These are phyloP conservation scores for Calocera cornea DNA, from an alignment of 768 basidiomycete genomes.

Conservation along the genomic window DNA sequence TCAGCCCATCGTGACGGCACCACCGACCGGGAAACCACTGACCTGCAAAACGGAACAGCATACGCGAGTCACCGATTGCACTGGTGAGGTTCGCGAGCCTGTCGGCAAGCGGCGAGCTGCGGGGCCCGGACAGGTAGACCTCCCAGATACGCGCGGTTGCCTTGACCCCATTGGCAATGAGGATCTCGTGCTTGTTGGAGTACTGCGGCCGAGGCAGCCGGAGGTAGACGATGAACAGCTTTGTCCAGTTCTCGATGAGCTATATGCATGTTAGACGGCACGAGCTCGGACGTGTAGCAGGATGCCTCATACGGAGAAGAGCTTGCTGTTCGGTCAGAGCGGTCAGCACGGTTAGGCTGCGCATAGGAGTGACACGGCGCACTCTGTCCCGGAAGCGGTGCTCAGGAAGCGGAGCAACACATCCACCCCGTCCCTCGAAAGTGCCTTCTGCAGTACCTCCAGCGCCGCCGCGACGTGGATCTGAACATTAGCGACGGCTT, in stretches of 20 bases:
- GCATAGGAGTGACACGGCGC: not conserved
- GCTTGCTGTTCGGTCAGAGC: not conserved
- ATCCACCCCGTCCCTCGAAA: not conserved
- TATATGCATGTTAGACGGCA: not conserved
- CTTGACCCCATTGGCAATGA: not conserved
- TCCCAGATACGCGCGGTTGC: not conserved
- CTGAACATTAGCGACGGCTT: not conserved
- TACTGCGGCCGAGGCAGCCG: not conserved
- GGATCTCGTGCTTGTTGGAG: not conserved
- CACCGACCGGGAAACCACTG: not conserved
- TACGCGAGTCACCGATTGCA: not conserved
- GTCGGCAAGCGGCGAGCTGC: not conserved
- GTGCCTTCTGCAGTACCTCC: not conserved
- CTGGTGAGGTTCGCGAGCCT: not conserved
- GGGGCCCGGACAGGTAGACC: not conserved
- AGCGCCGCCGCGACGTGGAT: not conserved
- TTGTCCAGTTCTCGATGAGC: not conserved
- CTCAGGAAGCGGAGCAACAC: not conserved
- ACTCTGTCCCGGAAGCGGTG: slow-evolving; percentile 2
- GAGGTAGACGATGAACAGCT: not conserved
- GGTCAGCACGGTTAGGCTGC: not conserved
- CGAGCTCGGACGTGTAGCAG: not conserved
- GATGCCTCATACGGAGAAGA: not conserved
- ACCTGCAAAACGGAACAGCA: not conserved
- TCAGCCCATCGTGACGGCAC: too few relatives aligned